These are phyloP conservation scores for Pichia sp. DNA, from an alignment of 1,139 yeast species.

Conservation along the genomic window DNA sequence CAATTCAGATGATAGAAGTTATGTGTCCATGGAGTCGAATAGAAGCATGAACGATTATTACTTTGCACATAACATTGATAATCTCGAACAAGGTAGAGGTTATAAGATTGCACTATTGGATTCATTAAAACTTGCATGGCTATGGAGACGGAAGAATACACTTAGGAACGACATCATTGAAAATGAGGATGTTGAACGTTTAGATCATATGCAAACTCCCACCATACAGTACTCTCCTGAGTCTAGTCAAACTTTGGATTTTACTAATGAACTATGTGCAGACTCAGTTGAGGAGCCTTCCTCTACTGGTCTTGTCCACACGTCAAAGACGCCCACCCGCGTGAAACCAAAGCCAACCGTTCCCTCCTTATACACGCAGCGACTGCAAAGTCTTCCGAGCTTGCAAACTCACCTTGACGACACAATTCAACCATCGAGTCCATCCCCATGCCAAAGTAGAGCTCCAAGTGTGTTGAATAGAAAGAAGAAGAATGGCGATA, in stretches of 20 bases:
- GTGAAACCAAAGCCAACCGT: neutral
- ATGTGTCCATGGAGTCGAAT: slow-evolving; percentile 5
- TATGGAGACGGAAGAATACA: slow-evolving; percentile 7
- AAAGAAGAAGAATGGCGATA: neutral
- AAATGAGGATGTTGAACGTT: slow-evolving; percentile 5
- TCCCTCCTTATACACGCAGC: neutral
- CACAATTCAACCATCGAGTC: neutral
- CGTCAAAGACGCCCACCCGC: neutral
- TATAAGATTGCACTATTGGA: slow-evolving; percentile 24
- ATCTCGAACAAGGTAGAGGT: slow-evolving; percentile 21
- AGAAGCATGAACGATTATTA: slow-evolving; percentile 12
- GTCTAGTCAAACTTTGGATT: slow-evolving; percentile 1
- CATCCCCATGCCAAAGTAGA: neutral
- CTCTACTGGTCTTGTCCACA: neutral
- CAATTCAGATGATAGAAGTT: neutral
- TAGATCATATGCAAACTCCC: neutral
- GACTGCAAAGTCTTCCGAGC: neutral
- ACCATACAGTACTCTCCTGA: slow-evolving; percentile 5
- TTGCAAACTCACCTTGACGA: neutral
- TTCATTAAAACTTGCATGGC: slow-evolving; percentile 22
- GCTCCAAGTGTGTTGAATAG: neutral
- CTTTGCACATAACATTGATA: slow-evolving; percentile 20
- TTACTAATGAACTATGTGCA: neutral
- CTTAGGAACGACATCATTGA: neutral
- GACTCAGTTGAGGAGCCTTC: neutral